Conservation (phyloP, 1,284 basidiomycete species). For the Rhodofomes roseus region DNA sequence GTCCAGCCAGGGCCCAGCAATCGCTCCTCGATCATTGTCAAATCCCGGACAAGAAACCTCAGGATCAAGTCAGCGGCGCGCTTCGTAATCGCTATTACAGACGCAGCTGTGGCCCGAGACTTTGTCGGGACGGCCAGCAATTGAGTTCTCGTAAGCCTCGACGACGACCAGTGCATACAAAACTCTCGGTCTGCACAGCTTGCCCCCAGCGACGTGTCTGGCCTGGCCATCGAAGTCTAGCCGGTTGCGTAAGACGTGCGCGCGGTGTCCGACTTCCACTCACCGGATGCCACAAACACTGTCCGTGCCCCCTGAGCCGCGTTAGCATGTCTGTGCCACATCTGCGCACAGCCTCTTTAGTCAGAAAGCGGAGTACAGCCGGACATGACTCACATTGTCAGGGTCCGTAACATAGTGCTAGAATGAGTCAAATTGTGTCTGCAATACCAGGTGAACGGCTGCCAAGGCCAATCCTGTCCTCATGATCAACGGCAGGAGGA, state of each 20-base stretch:
- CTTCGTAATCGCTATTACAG: background rate
- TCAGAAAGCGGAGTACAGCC: background rate
- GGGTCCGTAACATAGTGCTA: background rate
- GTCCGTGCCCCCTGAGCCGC: background rate
- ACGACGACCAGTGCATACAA: background rate
- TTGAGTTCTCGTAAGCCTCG: background rate
- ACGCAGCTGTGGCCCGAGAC: too few relatives aligned
- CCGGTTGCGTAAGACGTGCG: background rate
- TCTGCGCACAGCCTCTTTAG: background rate
- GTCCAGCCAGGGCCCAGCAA: too few relatives aligned
- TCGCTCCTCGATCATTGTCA: too few relatives aligned
- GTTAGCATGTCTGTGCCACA: too few relatives aligned
- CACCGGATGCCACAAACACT: background rate
- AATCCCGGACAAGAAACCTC: too few relatives aligned
- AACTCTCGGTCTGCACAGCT: background rate
- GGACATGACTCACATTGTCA: background rate
- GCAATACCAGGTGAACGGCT: too few relatives aligned
- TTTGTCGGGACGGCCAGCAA: background rate
- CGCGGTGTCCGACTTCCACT: background rate
- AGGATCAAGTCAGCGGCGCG: too few relatives aligned
- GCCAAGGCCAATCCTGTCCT: too few relatives aligned
- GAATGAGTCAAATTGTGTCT: background rate
- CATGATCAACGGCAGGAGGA: too few relatives aligned
- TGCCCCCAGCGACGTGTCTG: too few relatives aligned
- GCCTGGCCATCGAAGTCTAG: background rate